Evolutionary conservation across 2,329 filamentous ascomycete genomes (phyloP).

Genomic region (Cladosporium colombiae): DNA sequence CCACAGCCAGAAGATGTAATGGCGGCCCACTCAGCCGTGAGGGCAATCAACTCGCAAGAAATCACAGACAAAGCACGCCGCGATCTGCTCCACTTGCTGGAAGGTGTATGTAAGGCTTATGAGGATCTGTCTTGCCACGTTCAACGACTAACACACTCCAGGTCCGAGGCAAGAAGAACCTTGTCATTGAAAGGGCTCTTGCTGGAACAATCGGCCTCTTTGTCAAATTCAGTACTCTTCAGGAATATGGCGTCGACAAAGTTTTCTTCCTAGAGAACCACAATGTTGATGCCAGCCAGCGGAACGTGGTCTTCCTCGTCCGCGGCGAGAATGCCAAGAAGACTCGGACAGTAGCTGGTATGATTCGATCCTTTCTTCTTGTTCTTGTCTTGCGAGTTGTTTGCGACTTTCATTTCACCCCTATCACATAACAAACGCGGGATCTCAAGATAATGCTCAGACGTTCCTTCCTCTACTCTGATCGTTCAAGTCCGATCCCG

Average conservation of each 20-base stretch:
- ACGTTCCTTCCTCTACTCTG: conserved; percentile 52
- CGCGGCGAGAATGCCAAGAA: conserved; percentile 85
- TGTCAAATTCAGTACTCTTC: conserved; percentile 90
- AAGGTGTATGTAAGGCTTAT: conserved; percentile 75
- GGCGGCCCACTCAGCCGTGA: conserved; percentile 55
- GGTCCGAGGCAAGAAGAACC: conserved; percentile 98
- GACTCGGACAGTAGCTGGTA: conserved; percentile 86
- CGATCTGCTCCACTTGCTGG: conserved; percentile 85
- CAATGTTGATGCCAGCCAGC: conserved; percentile 91
- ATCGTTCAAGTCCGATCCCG: conserved; percentile 47
- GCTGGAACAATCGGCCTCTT: conserved; percentile 87
- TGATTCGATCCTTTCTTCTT: conserved; percentile 24
- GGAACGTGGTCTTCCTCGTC: conserved; percentile 91
- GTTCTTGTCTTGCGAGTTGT: conserved; percentile 11
- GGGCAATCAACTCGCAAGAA: conserved; percentile 70
- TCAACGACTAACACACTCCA: conserved; percentile 43
- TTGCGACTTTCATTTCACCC: not conserved
- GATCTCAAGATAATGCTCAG: conserved; percentile 62
- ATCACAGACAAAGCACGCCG: conserved; percentile 81
- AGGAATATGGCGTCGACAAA: conserved; percentile 97
- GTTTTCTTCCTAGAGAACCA: conserved; percentile 96
- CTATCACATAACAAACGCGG: conserved; percentile 32
- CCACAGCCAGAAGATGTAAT: conserved; percentile 32
- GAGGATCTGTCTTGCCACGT: conserved; percentile 10
- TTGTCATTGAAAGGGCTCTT: conserved; percentile 87